Evolutionary conservation across 1,284 basidiomycete genomes (phyloP), one percentile per base, ranked within the genome.

Genomic region (Ceratobasidium sp.): DNA sequence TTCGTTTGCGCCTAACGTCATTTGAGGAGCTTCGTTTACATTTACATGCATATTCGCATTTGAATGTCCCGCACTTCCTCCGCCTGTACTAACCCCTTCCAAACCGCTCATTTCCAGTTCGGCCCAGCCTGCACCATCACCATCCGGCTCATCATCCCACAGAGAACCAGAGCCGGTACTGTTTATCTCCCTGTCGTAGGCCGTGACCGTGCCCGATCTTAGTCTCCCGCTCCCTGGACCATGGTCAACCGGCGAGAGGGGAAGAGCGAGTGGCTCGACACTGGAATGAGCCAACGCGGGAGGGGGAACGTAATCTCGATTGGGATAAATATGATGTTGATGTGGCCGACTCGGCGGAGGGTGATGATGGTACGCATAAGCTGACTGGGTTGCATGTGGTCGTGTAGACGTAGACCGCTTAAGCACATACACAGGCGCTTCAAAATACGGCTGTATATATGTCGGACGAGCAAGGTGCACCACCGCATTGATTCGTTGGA

Each of bases 81-180:
- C 32, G 1, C 34, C 52, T 18, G 26, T 41, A n/a, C 71, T 53
- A 14, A 58, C 43, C 61, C 73, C 72, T 43, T 71, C 74, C 64
- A 75, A 53, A 41, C 73, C 64, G 61, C 72, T 57, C 74, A 75
- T 53, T 50, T 75, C 41, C 55, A 75, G 28, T 34, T 75, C 64
- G 64, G 74, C n/a, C 72, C 70, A 26, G 34, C 30, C 48, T 23
- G 52, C 26, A 45, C 74, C 26, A 46, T 55, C n/a, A 57, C 70
- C 41, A 58, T 75, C 34, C 57, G 12, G 26, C 2, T 67, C 50
- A 23, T 28, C 23, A 18, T 69, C 65, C 61, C 46, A 50, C 3
- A 39, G 61, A 52, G 67, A 73, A 61, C n/a, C n/a, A n/a, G n/a
- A n/a, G n/a, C n/a, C n/a, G n/a, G n/a, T n/a, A n/a, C n/a, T n/a